Percentiles rank a stretch among this genome's conserved stretches.
Evolutionary conservation across 441 rosid genomes (phyloP).

Genomic region (Pelargonium cotyledonis): DNA sequence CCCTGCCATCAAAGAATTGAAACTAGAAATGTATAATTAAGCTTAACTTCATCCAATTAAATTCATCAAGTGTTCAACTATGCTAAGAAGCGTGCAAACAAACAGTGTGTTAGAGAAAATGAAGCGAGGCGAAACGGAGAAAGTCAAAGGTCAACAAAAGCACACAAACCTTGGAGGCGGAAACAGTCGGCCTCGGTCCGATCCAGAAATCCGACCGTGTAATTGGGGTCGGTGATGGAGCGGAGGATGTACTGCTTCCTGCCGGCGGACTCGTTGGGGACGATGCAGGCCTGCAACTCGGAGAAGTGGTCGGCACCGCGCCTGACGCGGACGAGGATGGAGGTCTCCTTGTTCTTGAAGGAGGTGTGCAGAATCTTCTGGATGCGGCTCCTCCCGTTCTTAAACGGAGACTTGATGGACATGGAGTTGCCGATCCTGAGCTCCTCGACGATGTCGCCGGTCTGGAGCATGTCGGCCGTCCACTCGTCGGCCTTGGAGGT

Average conservation of each 20-base stretch:
- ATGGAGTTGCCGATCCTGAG: conserved; percentile 39
- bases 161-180: conserved; percentile 68
- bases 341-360: conserved; percentile 64
- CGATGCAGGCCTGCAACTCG: conserved; percentile 87
- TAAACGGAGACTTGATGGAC: conserved; percentile 55
- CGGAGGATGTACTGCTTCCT: conserved; percentile 65
- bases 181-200: conserved; percentile 77
- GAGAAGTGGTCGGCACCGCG: conserved; percentile 56
- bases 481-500: conserved; percentile 85
- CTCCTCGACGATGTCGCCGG: conserved; percentile 91
- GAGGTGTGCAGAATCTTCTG: conserved; percentile 66
- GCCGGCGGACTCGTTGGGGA: conserved; percentile 63
- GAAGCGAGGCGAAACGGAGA: background rate
- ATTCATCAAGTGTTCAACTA: too few species aligned
- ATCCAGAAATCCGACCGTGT: conserved; percentile 76
- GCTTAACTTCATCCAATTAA: too few species aligned
- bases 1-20: too few species aligned
- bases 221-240: conserved; percentile 81
- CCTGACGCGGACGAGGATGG: conserved; percentile 59
- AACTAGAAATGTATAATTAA: too few species aligned
- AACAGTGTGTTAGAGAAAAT: background rate
- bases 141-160: background rate
- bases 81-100: too few species aligned
- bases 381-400: conserved; percentile 69
- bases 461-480: conserved; percentile 88